Evolutionary conservation across 371 early-diverging fungal species (phyloP), one percentile per base, ranked within the genome.

Genomic region (Mortierella sp.): DNA sequence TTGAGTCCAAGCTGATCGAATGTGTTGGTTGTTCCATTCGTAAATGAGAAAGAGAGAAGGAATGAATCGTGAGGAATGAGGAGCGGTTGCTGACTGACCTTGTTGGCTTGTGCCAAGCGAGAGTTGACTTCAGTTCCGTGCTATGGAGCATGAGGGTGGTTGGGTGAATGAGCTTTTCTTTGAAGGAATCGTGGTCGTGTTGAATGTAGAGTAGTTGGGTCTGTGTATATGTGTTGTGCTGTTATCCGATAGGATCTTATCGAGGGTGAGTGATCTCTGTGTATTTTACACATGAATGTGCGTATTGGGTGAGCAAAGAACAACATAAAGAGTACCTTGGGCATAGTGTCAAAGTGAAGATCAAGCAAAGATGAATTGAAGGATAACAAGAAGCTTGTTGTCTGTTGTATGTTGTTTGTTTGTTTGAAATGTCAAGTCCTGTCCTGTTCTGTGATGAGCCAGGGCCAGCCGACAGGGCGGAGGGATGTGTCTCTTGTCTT

Each of bases 91-190:
- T 2, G 43, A 37, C 70, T 19, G 63, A 79, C 80, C 69, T 75
- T 68, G 71, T 71, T 74, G 48, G 80, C 80, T 47, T 76, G 76
- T 64, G 80, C 80, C 47, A 79, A 70, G 31, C 48, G 66, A 8
- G 70, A 37, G 58, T 73, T 34, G 40, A 37, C 43, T 3, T 43
- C 44, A 26, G 31, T 58, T 22, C 47, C 43, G n/a, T 19, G 55
- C 65, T 53, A 16, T 43, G 24, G 24, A n/a, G 24, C 44, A 58
- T 44, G 55, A 47, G 22, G n/a, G 10, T 39, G 41, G n/a, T n/a
- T n/a, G 45, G 43, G 43, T 65, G 41, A 66, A 31, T 47, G 7
- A 47, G 26, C 22, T 24, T 50, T 10, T n/a, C 14, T 7, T n/a
- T 55, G 34, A 31, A 26, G 34, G 16, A 29, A 29, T n/a, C n/a